A percentile compares a stretch with the other conserved stretches of the same genome.
Evolutionary conservation across 495 filamentous ascomycete genomes (phyloP).

Genomic region (Penicillium egyptiacum): DNA sequence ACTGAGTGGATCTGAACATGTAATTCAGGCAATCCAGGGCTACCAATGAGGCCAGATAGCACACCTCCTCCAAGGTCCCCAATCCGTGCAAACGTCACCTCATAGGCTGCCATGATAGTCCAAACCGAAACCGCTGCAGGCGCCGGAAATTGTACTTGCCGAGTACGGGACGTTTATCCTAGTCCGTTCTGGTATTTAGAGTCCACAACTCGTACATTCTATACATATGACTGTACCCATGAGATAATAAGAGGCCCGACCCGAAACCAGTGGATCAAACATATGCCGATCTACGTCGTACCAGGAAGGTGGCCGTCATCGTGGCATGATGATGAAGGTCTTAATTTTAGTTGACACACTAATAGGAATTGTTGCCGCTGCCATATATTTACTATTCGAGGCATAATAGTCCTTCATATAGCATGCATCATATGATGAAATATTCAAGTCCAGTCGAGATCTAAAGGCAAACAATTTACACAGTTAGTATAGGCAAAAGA

Average conservation of each 20-base stretch:
- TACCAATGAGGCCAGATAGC: conserved; percentile 23
- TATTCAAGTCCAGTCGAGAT: background rate
- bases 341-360: background rate
- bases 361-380: background rate
- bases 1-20: conserved; percentile 8
- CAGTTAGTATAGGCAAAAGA: background rate
- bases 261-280: conserved; percentile 17
- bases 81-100: conserved; percentile 19
- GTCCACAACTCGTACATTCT: background rate
- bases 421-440: background rate
- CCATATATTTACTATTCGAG: background rate
- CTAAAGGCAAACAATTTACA: background rate
- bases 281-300: conserved; percentile 10
- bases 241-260: conserved; percentile 26
- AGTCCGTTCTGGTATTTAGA: background rate
- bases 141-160: conserved; percentile 22
- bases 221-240: conserved; percentile 18
- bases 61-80: conserved; percentile 34
- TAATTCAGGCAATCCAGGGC: conserved; percentile 13
- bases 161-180: background rate
- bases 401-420: background rate
- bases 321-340: conserved; percentile 9
- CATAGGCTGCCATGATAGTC: conserved; percentile 23
- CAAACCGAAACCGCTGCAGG: conserved; percentile 25
- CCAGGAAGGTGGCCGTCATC: conserved; percentile 14